These are phyloP conservation scores for Hortiboletus campestris DNA, from an alignment of 768 basidiomycete genomes.

Conservation along the genomic window DNA sequence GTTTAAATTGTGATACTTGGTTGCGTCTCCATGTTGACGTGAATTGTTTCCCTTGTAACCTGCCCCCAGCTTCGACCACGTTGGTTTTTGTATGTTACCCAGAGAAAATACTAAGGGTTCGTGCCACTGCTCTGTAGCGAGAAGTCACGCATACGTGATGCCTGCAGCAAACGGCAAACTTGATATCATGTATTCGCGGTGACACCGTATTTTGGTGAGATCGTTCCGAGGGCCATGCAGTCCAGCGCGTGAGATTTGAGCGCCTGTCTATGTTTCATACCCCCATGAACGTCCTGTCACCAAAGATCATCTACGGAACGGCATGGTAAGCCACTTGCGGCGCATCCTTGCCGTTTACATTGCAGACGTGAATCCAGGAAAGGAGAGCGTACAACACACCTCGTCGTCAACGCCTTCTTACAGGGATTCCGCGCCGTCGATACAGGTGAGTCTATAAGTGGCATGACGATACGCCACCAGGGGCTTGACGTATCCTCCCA, in stretches of 20 bases:
- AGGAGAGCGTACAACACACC: constrained; percentile 61
- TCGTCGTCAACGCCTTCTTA: constrained; percentile 70
- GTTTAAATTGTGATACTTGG: background rate
- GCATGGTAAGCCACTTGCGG: constrained; percentile 45
- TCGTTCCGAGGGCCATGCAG: background rate
- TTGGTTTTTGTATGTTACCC: background rate
- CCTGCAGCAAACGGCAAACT: background rate
- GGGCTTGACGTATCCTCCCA: constrained; percentile 24
- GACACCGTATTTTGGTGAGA: background rate
- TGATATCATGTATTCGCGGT: background rate
- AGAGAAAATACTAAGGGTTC: background rate
- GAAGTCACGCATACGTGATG: background rate
- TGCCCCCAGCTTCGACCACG: background rate
- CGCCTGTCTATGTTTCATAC: background rate
- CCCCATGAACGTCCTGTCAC: constrained; percentile 31
- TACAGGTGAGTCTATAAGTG: constrained; percentile 53
- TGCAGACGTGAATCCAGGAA: constrained; percentile 51
- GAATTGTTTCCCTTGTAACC: background rate
- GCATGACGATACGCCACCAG: constrained; percentile 4
- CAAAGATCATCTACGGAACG: constrained; percentile 59
- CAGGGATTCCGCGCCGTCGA: constrained; percentile 81
- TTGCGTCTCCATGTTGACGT: no score
- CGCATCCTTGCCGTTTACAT: background rate
- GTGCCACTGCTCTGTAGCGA: background rate
- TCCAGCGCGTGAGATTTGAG: constrained; percentile 15